phyloP scores from a whole-genome alignment of 352 stramenopile species.

The Globisporangium barbulae region DNA sequence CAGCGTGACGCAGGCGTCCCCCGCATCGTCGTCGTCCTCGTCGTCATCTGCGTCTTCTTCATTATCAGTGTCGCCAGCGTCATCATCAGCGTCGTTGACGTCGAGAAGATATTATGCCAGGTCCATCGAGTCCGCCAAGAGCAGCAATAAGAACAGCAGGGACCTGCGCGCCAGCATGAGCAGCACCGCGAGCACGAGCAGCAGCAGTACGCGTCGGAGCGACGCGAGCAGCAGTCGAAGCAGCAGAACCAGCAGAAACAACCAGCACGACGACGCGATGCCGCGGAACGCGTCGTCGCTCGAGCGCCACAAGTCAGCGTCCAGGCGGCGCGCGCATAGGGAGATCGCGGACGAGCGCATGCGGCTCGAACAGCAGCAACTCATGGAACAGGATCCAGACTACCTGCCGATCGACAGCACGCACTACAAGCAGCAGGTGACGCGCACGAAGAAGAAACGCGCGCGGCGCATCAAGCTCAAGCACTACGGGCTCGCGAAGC shows the following conservation, averaged over 20 bases:
- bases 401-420: conserved; percentile 21
- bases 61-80: not conserved
- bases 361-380: conserved; percentile 1
- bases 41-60: not conserved
- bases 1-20: not conserved
- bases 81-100: not conserved
- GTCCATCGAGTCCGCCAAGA: conserved; percentile 14
- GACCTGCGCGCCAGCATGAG: conserved; percentile 14
- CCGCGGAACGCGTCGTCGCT: conserved; percentile 9
- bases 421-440: conserved; percentile 14
- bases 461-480: conserved; percentile 21
- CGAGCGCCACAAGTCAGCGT: conserved; percentile 19
- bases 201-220: conserved; percentile 17
- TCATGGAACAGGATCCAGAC: conserved; percentile 16
- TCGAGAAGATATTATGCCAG: conserved; percentile 11
- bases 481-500: conserved; percentile 21
- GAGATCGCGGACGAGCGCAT: conserved; percentile 1
- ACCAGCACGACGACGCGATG: conserved; percentile 5
- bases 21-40: conserved; percentile 1
- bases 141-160: not conserved
- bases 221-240: conserved; percentile 6
- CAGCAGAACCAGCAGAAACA: not conserved
- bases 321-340: conserved; percentile 11
- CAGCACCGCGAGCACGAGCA: conserved; percentile 20
- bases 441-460: conserved; percentile 18